Evolutionary conservation across 1,139 yeast species (phyloP).

Genomic region (Candida dubliniensis): DNA sequence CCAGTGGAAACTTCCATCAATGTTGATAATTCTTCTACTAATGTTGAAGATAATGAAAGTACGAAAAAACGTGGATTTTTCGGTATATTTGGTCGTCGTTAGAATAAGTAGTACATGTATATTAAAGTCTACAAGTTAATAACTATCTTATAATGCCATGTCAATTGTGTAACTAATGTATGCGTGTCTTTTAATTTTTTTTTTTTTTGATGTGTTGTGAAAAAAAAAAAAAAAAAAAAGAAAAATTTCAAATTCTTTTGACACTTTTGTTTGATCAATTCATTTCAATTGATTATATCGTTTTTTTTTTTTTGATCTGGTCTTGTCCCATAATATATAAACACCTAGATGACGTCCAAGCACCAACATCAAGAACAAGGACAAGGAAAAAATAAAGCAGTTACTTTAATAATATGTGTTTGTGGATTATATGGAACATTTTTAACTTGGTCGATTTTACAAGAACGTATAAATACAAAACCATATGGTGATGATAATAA

Average conservation of each 20-base stretch:
- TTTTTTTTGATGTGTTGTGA: too few relatives aligned
- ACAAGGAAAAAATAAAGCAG: slow-evolving; percentile 8
- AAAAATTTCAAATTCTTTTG: too few relatives aligned
- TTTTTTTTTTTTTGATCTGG: too few relatives aligned
- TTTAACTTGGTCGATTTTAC: slow-evolving; percentile 86
- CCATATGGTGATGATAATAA: slow-evolving; percentile 55
- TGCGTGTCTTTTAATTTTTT: too few relatives aligned
- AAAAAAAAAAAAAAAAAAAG: too few relatives aligned
- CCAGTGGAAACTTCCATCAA: neutral
- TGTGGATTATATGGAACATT: slow-evolving; percentile 82
- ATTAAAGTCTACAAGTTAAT: neutral
- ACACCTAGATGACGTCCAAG: neutral
- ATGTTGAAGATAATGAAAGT: neutral
- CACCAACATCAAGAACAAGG: neutral
- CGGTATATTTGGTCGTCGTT: slow-evolving; percentile 42
- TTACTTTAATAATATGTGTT: slow-evolving; percentile 53
- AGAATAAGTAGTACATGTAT: neutral
- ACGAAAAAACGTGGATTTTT: slow-evolving; percentile 35
- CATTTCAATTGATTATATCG: too few relatives aligned
- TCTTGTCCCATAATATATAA: neutral
- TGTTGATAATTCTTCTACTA: too few relatives aligned
- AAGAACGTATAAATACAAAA: slow-evolving; percentile 81
- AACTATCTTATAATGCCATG: too few relatives aligned
- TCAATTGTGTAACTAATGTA: too few relatives aligned
- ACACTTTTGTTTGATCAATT: too few relatives aligned